phyloP scores from a whole-genome alignment of 148 eudicot species.

The Mesembryanthemum crystallinum region DNA sequence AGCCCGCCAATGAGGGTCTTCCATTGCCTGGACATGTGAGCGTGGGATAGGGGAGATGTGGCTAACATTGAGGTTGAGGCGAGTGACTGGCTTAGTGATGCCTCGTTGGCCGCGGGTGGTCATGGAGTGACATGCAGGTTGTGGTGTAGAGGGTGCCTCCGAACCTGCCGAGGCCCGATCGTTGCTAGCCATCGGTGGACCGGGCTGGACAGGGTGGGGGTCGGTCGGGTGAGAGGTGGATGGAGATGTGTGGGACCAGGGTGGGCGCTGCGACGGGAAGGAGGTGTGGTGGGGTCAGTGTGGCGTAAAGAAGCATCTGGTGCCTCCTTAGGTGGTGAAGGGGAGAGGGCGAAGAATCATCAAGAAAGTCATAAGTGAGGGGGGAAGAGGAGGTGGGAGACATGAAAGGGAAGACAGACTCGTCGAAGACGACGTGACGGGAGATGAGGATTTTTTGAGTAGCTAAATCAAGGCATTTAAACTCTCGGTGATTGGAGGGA shows the following conservation, averaged over 20 bases:
- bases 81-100: not conserved
- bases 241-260: no score
- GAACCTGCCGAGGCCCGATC: no score
- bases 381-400: not conserved
- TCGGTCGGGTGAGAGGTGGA: no score
- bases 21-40: not conserved
- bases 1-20: not conserved
- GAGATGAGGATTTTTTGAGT: constrained; percentile 9
- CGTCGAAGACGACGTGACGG: constrained; percentile 25
- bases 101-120: not conserved
- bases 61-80: not conserved
- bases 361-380: not conserved
- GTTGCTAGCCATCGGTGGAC: no score
- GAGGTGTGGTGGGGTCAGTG: no score
- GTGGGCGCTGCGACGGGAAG: no score
- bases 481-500: not conserved
- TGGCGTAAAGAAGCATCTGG: not conserved
- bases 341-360: not conserved
- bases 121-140: not conserved
- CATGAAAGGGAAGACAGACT: not conserved
- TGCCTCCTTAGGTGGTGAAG: not conserved
- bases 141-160: not conserved
- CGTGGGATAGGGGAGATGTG: not conserved
- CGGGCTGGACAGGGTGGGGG: not conserved
- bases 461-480: not conserved